Evolutionary conservation across 257 asterid species (phyloP).

Genomic region (Penstemon davidsonii): DNA sequence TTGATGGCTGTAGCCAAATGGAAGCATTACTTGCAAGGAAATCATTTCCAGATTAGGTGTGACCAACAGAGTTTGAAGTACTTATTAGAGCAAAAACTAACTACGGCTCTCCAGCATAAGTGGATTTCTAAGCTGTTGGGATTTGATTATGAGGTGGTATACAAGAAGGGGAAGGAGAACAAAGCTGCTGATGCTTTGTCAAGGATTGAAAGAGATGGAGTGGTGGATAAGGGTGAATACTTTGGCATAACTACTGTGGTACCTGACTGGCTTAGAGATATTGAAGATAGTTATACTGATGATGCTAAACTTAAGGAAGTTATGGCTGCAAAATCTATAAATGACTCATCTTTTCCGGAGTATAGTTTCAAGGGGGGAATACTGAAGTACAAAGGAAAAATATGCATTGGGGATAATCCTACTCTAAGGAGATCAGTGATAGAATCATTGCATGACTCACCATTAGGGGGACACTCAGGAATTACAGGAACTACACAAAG

Average conservation of each 20-base stretch:
- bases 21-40: background rate
- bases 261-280: background rate
- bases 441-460: too few species aligned
- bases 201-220: too few species aligned
- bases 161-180: background rate
- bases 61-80: slow-evolving; percentile 1
- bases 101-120: too few species aligned
- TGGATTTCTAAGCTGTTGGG: too few species aligned
- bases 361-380: too few species aligned
- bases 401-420: background rate
- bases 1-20: background rate
- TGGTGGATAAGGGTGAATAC: too few species aligned
- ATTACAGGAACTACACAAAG: background rate
- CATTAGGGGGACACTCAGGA: background rate
- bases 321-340: too few species aligned
- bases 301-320: too few species aligned
- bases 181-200: too few species aligned
- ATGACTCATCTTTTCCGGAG: too few species aligned
- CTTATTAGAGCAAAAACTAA: background rate
- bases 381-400: too few species aligned
- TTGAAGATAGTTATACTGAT: background rate
- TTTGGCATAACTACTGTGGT: background rate
- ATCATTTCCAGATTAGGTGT: background rate
- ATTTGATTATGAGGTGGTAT: background rate
- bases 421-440: background rate